Base-by-base conservation (phyloP, 768 basidiomycete species). In the Boletus subparvulus region DNA sequence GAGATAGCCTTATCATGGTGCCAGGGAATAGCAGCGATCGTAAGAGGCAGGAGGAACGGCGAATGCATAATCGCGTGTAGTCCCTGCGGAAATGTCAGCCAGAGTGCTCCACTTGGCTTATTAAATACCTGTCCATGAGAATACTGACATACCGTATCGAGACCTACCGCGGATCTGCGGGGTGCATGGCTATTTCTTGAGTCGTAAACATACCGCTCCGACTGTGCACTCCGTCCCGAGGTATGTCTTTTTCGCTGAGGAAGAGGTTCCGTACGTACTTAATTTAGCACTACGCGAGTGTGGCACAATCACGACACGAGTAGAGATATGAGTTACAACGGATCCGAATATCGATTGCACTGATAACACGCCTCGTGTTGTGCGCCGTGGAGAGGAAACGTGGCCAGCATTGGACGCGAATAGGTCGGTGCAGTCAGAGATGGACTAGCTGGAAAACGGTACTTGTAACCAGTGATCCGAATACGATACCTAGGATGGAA, bases 91-190 rank as follows among this genome's bases (percentile, higher is more conserved):
- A 47, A 48, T 60, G 56, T 64, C 52, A 66, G 44, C 37, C 37
- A 54, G 41, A 47, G 46, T 42, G 62, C 59, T 66, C 64, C 59
- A 65, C 62, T 59, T 62, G 54, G 47, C 10, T 55, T 60, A 59
- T 54, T 59, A 57, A 49, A 24, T 51, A 30, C 40, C 50, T 39
- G 36, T 28, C 21, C 65, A 67, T 69, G 70, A 62, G 68, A 67
- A 69, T 50, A 48, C 21, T 53, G 54, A 52, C 64, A 61, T 54
- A 65, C 68, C 57, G 47, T 41, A 64, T 67, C 54, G 56, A 53
- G 54, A 12, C 41, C 39, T 32, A 63, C 64, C 67, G 62, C 71
- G 71, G 71, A 73, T 70, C 69, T 71, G 62, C 60, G 61, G 60
- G 60, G 56, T 45, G 13, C 47, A 57, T 43, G 47, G 26, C 46